These are phyloP conservation scores for Adansonia digitata DNA, from an alignment of 345 rosid genomes.

Conservation along the genomic window DNA sequence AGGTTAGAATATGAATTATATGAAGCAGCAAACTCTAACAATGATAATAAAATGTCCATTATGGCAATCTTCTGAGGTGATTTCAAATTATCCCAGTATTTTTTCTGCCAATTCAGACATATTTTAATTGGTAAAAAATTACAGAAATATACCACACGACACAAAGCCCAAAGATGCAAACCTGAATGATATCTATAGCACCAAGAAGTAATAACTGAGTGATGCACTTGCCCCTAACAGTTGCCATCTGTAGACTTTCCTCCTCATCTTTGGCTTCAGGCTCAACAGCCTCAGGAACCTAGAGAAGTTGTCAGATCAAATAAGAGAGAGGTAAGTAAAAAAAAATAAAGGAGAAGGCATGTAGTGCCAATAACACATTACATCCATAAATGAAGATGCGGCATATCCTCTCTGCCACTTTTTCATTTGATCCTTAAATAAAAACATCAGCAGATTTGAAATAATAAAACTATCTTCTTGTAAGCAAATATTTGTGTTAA, in stretches of 20 bases:
- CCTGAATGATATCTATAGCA: slow-evolving; percentile 69
- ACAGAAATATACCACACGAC: not conserved
- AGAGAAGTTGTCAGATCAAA: slow-evolving; percentile 1
- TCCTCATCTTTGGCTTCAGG: slow-evolving; percentile 46
- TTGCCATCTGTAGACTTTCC: slow-evolving; percentile 55
- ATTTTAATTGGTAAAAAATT: not conserved
- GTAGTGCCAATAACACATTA: not conserved
- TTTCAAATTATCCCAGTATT: slow-evolving; percentile 82
- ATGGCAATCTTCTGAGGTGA: slow-evolving; percentile 67
- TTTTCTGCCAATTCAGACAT: slow-evolving; percentile 52
- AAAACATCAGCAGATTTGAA: not conserved
- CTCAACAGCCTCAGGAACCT: slow-evolving; percentile 49
- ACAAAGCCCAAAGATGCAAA: slow-evolving; percentile 24
- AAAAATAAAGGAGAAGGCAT: not conserved
- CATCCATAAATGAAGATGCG: not conserved
- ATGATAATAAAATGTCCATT: slow-evolving; percentile 81
- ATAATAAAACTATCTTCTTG: not conserved
- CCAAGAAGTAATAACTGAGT: slow-evolving; percentile 63
- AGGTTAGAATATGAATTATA: slow-evolving; percentile 86
- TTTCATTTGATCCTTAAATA: not conserved
- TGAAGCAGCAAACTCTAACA: slow-evolving; percentile 84
- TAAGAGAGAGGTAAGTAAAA: not conserved
- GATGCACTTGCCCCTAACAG: slow-evolving; percentile 66
- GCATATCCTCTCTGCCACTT: not conserved
- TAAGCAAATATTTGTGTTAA: not conserved